Percentiles rank a stretch among this genome's conserved stretches.
Evolutionary conservation across 1,139 yeast genomes (phyloP).

Genomic region (Suhomyces taliae): DNA sequence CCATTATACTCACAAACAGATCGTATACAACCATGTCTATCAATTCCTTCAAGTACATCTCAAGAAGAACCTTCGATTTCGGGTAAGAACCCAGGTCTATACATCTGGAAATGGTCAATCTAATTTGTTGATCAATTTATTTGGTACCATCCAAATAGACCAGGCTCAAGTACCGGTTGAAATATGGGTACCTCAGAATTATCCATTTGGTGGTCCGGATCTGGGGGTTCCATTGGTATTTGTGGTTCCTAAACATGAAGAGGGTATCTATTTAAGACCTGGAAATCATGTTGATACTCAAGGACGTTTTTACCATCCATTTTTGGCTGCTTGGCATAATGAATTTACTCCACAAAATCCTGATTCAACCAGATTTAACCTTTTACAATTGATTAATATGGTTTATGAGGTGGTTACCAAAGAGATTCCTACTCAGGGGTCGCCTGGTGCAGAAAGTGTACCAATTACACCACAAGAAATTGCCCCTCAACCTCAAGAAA

Average conservation of each 20-base stretch:
- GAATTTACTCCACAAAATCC: conserved; percentile 15
- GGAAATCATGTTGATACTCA: conserved; percentile 72
- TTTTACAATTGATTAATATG: conserved; percentile 37
- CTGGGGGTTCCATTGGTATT: conserved; percentile 57
- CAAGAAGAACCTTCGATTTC: conserved; percentile 36
- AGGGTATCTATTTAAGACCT: conserved; percentile 48
- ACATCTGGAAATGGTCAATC: conserved; percentile 60
- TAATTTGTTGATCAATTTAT: conserved; percentile 59
- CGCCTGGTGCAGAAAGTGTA: conserved; percentile 3
- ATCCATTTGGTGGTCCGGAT: conserved; percentile 47
- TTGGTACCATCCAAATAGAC: conserved; percentile 51
- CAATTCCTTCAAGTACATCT: conserved; percentile 52
- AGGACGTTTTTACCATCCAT: conserved; percentile 75
- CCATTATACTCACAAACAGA: conserved; percentile 52
- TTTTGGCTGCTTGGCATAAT: conserved; percentile 57
- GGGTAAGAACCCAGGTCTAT: conserved; percentile 71
- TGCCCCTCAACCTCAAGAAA: neutral
- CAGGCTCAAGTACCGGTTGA: conserved; percentile 56
- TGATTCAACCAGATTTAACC: conserved; percentile 26
- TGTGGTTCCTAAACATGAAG: conserved; percentile 49
- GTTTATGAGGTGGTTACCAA: conserved; percentile 23
- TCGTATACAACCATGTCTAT: conserved; percentile 62
- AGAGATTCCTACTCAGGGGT: conserved; percentile 5
- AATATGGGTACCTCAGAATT: conserved; percentile 74
- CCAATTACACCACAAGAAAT: conserved; percentile 2